These are phyloP conservation scores for Spergularia marina DNA, from an alignment of 148 eudicot genomes.

Conservation along the genomic window DNA sequence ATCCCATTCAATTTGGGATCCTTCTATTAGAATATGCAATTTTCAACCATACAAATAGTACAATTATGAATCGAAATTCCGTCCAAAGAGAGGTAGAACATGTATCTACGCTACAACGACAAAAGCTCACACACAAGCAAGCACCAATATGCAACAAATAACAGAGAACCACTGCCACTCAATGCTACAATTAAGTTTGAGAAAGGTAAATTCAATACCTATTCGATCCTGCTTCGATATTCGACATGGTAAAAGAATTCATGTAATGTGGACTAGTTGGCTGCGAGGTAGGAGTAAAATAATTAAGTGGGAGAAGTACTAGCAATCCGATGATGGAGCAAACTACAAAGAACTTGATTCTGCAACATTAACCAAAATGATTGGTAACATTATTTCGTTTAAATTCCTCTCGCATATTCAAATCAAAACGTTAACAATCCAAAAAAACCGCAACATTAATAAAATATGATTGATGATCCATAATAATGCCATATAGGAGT, in stretches of 20 bases:
- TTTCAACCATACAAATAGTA: not conserved
- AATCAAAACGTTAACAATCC: no score
- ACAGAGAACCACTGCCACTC: not conserved
- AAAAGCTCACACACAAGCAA: not conserved
- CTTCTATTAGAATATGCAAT: not conserved
- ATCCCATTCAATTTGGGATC: no score
- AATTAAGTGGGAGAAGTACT: conserved; percentile 74
- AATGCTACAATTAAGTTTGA: not conserved
- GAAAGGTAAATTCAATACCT: conserved; percentile 36
- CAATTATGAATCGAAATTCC: not conserved
- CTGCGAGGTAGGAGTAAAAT: conserved; percentile 33
- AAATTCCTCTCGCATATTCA: no score
- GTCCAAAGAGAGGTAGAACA: not conserved
- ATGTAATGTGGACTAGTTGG: conserved; percentile 42
- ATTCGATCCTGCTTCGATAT: conserved; percentile 61
- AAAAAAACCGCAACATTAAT: conserved; percentile 38
- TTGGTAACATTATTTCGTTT: no score
- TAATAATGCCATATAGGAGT: no score
- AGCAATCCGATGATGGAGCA: conserved; percentile 66
- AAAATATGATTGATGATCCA: not conserved
- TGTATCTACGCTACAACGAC: not conserved
- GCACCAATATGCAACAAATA: not conserved
- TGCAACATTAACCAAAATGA: conserved; percentile 34
- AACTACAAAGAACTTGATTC: conserved; percentile 75
- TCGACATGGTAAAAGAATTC: conserved; percentile 77